A percentile compares a stretch with the other conserved stretches of the same genome.
Conservation (phyloP, 306 rosid species). For the Notholithocarpus densiflorus region DNA sequence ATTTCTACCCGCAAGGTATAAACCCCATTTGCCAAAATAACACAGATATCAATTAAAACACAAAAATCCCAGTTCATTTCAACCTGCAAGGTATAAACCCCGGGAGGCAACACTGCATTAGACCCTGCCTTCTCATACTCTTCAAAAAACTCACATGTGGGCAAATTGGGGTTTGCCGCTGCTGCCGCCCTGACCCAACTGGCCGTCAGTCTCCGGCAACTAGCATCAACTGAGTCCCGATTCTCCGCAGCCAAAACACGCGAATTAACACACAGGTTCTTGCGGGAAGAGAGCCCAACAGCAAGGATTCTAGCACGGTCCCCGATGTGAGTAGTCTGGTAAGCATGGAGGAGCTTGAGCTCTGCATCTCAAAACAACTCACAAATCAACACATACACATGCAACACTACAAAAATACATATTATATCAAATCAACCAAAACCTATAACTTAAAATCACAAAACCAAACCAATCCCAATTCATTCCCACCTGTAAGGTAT, state of each 20-base stretch:
- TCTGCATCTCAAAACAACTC: conserved; percentile 23
- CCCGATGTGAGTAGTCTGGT: conserved; percentile 60
- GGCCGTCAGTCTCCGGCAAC: conserved; percentile 77
- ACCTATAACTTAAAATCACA: too few species aligned
- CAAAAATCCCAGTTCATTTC: neutral
- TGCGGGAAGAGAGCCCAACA: conserved; percentile 71
- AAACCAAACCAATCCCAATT: too few species aligned
- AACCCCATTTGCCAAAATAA: neutral
- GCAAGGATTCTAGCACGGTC: conserved; percentile 68
- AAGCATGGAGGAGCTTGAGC: conserved; percentile 65
- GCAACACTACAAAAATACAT: too few species aligned
- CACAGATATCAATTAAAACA: neutral
- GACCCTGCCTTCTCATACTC: conserved; percentile 72
- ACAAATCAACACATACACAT: too few species aligned
- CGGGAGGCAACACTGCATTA: conserved; percentile 66
- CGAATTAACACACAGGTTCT: conserved; percentile 72
- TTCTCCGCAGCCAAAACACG: conserved; percentile 57
- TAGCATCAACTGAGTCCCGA: conserved; percentile 89
- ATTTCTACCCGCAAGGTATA: too few species aligned
- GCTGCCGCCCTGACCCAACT: conserved; percentile 87
- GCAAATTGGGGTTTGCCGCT: conserved; percentile 51
- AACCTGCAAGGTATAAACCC: conserved; percentile 92
- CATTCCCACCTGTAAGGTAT: too few species aligned
- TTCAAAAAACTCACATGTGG: conserved; percentile 74
- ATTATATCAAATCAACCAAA: too few species aligned